Base-by-base conservation (phyloP, 306 rosid species). In the Prunus armeniaca region DNA sequence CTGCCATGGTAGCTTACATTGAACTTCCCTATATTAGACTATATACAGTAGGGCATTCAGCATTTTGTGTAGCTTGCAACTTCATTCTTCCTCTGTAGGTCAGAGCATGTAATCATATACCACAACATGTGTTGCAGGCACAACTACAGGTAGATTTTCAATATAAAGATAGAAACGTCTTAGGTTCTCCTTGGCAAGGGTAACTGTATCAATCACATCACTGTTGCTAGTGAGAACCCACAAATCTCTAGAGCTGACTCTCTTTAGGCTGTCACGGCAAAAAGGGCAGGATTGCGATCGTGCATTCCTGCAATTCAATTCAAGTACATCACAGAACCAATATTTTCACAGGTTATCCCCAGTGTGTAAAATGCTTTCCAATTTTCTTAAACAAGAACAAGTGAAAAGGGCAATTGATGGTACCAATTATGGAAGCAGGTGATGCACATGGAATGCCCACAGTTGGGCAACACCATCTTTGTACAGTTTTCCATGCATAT, bases 221-320 rank as follows among this genome's bases (percentile, higher is more conserved):
- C 18, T 61, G 71, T 64, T 71, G 78, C 86, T 81, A 30, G 92
- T 84, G 19, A 87, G 87, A 51, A 85, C 81, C 96, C 97, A 92
- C 69, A 92, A 79, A 75, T 92, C 97, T 78, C 58, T 71, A 9
- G 88, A 67, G 80, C 77, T 79, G 20, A 88, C 81, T 76, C 81
- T 79, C 73, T 80, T 87, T 22, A 92, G 80, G 84, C 84, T 85
- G 57, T 87, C 82, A 1, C 97, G 89, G 73, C 93, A 92, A 71
- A 92, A 92, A 18, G 97, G 96, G 76, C 97, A 92, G 52, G 97
- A 92, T 57, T 88, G 87, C 20, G 97, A 88, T 69, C 97, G 82
- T 5, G 75, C 57, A 52, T 86, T 84, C 96, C 96, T 92, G 89
- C 45, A 77, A 65, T 9, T 68, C 45, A 77, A 65, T 9, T 68